Base-by-base conservation (phyloP, 495 filamentous ascomycete genomes). In the Neurospora tetrasperma region DNA sequence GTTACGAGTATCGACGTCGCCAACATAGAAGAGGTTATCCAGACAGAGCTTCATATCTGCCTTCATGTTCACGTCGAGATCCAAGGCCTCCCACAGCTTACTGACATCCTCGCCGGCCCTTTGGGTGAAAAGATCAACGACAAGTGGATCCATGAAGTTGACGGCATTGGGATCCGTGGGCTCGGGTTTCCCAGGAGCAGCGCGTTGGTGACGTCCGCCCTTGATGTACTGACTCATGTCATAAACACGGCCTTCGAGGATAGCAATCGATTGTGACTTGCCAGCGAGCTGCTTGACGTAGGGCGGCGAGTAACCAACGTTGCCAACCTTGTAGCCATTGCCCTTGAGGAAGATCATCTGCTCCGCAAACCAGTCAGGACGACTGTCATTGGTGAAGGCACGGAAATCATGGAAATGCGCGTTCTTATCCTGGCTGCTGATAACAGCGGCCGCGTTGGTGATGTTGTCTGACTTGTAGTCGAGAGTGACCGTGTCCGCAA, bases 11-110 rank as follows among this genome's bases (percentile, higher is more conserved):
- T 99, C 96, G 27, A 96, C 85, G 74, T 94, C 91, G 48, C 95
- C 96, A 62, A 97, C 89, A 77, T 96, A 97, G 86, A 99, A 99
- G 40, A 99, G 88, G 73, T 97, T 97, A 82, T 97, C 90, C 70
- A 99, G 86, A 78, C 96, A 99, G 5, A 90, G 81, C 77, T 92
- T 86, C 94, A 97, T 96, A 41, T 88, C 84, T 23, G 78, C 74
- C 72, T 90, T 90, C 74, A 88, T 73, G 2, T 74, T 82, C 2
- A 80, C 35, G 75, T 85, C 82, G 40, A 98, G 82, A 18, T 77
- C 75, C 14, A 97, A 85, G 14, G 87, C 82, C 70, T 93, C 85
- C 92, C 93, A 99, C 78, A 92, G 88, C 79, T 94, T 89, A 44
- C 90, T 94, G 44, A 98, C 84, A 78, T 99, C 96, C 44, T 86